Evolutionary conservation across 2,329 filamentous ascomycete genomes (phyloP), one percentile per base, ranked within the genome.

Genomic region (Colletotrichum sp.): DNA sequence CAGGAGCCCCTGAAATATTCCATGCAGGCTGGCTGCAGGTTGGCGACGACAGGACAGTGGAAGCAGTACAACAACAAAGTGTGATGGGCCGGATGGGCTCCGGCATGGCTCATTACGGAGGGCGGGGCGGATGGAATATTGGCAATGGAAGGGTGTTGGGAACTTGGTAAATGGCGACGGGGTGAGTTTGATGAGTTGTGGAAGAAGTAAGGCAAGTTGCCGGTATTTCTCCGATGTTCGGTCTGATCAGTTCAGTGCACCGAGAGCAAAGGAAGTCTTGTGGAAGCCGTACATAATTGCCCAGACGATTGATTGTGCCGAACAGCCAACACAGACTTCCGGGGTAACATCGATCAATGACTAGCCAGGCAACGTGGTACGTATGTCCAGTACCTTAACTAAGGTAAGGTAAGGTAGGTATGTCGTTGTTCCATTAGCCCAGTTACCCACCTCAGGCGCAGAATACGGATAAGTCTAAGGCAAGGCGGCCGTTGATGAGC

Each of bases 141-240:
- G 39, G 55, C 36, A 49, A 34, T 57, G 36, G 28, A 15, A 59
- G 59, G 57, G 5, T 16, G 16, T 66, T 30, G 30, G 62, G 60
- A 49, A 24, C 32, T 55, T 71, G 64, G 39, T 64, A 36, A 59
- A 72, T 72, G 52, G 39, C 39, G 39, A 64, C 64, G 59, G 69
- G 73, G 63, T 26, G 44, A 63, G 69, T 72, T 68, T 76, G 57
- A 76, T 76, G 73, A 72, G 72, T 34, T 66, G 9, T 16, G 18
- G 30, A 30, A n/a, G 59, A 15, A 30, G 32, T 60, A 32, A 59
- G 30, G 39, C 39, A 52, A n/a, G 44, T 49, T 28, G 30, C 26
- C n/a, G 36, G 21, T 34, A 55, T 68, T 59, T 39, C 67, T 69
- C 67, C 55, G 32, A 60, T 60, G 8, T 44, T 69, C 32, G 32